A percentile compares a stretch with the other conserved stretches of the same genome.
phyloP scores from a whole-genome alignment of 148 eudicot species.

The Camellia sinensis region DNA sequence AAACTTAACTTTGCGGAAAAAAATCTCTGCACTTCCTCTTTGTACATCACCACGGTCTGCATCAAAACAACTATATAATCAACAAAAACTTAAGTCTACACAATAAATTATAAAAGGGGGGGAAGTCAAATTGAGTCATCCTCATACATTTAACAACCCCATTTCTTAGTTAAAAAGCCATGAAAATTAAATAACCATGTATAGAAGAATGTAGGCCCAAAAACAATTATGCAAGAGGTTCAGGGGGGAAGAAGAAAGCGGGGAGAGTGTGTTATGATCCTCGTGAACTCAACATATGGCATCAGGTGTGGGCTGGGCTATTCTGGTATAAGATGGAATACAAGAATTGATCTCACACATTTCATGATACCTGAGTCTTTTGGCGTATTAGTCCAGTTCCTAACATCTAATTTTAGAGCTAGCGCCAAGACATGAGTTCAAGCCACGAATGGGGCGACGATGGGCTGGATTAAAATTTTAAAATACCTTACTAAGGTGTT shows the following conservation, averaged over 20 bases:
- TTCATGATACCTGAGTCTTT: background rate
- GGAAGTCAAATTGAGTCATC: background rate
- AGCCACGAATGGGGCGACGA: too few species aligned
- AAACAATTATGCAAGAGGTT: too few species aligned
- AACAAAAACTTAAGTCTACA: background rate
- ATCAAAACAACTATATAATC: background rate
- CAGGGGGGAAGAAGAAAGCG: too few species aligned
- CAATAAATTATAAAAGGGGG: background rate
- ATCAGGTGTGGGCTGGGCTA: background rate
- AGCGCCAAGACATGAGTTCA: too few species aligned
- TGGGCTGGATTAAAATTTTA: too few species aligned
- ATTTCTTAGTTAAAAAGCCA: background rate
- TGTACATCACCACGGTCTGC: conserved; percentile 91
- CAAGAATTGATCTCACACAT: background rate
- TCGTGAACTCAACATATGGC: background rate
- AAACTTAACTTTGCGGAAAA: conserved; percentile 91
- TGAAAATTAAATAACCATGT: too few species aligned
- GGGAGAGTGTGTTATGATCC: too few species aligned
- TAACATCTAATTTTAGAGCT: background rate
- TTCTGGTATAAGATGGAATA: background rate
- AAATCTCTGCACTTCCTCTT: conserved; percentile 87
- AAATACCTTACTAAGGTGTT: too few species aligned
- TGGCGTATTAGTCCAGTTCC: background rate
- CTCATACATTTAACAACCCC: background rate
- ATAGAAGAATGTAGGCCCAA: too few species aligned